phyloP scores from a whole-genome alignment of 768 basidiomycete genomes.

The Punctularia strigosozonata region DNA sequence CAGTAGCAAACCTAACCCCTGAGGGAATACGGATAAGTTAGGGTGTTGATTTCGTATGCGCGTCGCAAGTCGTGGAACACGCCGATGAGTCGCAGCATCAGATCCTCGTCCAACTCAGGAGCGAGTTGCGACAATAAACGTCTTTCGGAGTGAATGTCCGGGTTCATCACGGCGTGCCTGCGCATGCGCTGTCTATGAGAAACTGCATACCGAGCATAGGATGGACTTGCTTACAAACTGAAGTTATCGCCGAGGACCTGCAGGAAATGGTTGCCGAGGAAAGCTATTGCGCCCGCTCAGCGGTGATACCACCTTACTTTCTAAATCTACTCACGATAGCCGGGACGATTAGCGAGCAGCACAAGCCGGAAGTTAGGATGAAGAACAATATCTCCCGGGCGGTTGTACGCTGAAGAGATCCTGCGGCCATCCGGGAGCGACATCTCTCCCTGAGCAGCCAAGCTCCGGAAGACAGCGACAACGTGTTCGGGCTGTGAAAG shows the following conservation, averaged over 20 bases:
- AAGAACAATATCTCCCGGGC: conserved; percentile 44
- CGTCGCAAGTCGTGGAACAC: conserved; percentile 53
- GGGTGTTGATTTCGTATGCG: conserved; percentile 42
- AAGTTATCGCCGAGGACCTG: conserved; percentile 65
- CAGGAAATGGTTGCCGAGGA: conserved; percentile 63
- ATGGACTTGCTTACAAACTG: conserved; percentile 28
- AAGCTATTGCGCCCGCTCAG: conserved; percentile 26
- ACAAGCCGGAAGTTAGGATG: conserved; percentile 56
- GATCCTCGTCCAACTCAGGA: conserved; percentile 42
- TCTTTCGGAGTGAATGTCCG: conserved; percentile 54
- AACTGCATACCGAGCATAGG: no score
- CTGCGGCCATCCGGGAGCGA: conserved; percentile 52
- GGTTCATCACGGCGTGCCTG: conserved; percentile 53
- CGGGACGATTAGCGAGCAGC: conserved; percentile 54
- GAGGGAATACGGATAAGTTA: conserved; percentile 60
- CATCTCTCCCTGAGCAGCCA: conserved; percentile 55
- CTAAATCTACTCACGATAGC: conserved; percentile 42
- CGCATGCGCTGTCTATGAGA: not conserved
- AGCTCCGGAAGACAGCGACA: conserved; percentile 58
- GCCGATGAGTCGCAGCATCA: conserved; percentile 44
- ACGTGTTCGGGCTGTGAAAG: conserved; percentile 64
- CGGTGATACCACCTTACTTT: no score
- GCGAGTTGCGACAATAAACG: conserved; percentile 49
- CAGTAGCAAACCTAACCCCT: conserved; percentile 29
- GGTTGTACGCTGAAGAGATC: conserved; percentile 32